Evolutionary conservation across 2,329 filamentous ascomycete genomes (phyloP), one percentile per base, ranked within the genome.

Genomic region (Ophiosphaerella korrae): DNA sequence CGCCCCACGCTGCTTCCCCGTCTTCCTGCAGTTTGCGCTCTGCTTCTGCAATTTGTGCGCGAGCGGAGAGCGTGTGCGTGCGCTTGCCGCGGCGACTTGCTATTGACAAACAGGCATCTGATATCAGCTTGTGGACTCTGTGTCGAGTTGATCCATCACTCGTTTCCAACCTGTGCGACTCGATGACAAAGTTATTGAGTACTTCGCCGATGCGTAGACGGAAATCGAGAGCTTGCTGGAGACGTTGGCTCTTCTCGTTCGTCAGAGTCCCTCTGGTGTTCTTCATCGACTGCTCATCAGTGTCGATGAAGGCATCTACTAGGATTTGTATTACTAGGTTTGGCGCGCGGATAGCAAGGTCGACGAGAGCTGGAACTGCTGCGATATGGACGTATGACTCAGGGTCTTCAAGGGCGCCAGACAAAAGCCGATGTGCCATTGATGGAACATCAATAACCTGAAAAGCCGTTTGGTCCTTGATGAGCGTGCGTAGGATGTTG

Each of bases 371-470:
- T 54, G 84, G 84, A 53, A 91, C 83, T 13, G 85, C 82, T n/a
- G 84, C 81, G 2, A 88, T 76, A 61, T 88, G 88, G 53, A 90
- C 85, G 64, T 87, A 92, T 48, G 89, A 87, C 48, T 91, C 88
- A 5, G 80, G 76, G 42, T 89, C 86, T 52, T 82, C 80, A 1
- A 90, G 75, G 0, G 90, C 77, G 8, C 82, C 84, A 1, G 85
- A 84, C 45, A 90, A 76, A 0, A 92, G 76, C 1, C 89, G 77
- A 5, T 87, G 82, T 0, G 88, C 76, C 3, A 85, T 77, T 1
- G 85, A 81, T 0, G 84, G 84, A n/a, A 90, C 80, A 63, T 91
- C 87, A 13, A 91, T 68, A 8, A 87, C 76, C 0, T 85, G 71
- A 45, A 70, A 71, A 36, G 84, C 84, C 34, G 77, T 74, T 0